Evolutionary conservation across 306 rosid genomes (phyloP).

Genomic region (Vigna mungo): DNA sequence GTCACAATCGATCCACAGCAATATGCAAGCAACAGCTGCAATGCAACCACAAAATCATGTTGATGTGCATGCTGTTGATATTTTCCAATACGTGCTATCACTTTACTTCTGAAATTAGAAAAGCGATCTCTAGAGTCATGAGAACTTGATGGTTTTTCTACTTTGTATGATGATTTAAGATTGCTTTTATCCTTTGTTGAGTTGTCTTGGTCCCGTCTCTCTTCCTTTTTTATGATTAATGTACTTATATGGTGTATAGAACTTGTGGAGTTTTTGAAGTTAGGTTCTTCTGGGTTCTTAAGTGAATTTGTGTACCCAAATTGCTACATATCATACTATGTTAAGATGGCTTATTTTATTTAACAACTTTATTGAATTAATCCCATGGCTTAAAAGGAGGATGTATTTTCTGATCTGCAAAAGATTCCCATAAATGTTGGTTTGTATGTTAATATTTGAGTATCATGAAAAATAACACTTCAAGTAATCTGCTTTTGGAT

Average conservation of each 20-base stretch:
- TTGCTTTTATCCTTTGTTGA: conserved; percentile 6
- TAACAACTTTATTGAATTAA: conserved; percentile 28
- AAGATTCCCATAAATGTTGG: conserved; percentile 30
- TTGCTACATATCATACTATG: background rate
- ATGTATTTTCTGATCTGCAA: conserved; percentile 24
- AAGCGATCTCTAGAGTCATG: conserved; percentile 1
- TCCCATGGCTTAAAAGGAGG: conserved; percentile 26
- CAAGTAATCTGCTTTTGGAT: conserved; percentile 33
- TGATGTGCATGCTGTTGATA: conserved; percentile 1
- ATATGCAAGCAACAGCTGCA: background rate
- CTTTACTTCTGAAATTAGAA: background rate
- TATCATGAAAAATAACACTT: conserved; percentile 23
- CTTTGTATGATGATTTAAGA: conserved; percentile 19
- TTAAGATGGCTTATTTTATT: conserved; percentile 19
- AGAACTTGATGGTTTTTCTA: conserved; percentile 7
- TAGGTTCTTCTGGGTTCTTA: conserved; percentile 21
- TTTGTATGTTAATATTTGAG: conserved; percentile 26
- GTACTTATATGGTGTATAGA: conserved; percentile 24
- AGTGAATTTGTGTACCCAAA: background rate
- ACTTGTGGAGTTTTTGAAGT: conserved; percentile 10
- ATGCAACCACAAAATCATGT: background rate
- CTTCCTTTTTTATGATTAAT: background rate
- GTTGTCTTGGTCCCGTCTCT: background rate
- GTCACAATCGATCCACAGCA: background rate
- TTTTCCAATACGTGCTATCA: conserved; percentile 1